These are phyloP conservation scores for Backusella luteola DNA, from an alignment of 192 early-diverging fungal genomes.

Conservation along the genomic window DNA sequence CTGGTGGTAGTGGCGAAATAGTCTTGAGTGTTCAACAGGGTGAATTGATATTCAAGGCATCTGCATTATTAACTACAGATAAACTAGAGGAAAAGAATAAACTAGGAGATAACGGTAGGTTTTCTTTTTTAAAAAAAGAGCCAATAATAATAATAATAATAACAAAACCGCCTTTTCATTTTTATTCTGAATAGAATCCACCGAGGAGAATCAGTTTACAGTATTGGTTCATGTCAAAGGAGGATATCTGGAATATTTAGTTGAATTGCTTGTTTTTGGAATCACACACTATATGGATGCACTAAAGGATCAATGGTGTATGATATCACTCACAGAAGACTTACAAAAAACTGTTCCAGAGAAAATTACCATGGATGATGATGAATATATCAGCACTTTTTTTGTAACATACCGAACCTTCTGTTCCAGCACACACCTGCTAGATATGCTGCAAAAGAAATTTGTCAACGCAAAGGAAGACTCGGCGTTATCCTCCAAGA, in stretches of 20 bases:
- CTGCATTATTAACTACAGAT: slow-evolving; percentile 8
- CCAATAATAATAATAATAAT: neutral
- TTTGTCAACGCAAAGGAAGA: slow-evolving; percentile 38
- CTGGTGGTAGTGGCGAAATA: slow-evolving; percentile 21
- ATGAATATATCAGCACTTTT: slow-evolving; percentile 49
- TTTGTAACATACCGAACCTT: slow-evolving; percentile 68
- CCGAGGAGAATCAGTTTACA: neutral
- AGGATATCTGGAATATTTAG: slow-evolving; percentile 52
- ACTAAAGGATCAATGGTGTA: slow-evolving; percentile 17
- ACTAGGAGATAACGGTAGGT: neutral
- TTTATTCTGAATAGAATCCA: neutral
- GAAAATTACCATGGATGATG: slow-evolving; percentile 37
- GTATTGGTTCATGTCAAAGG: slow-evolving; percentile 57
- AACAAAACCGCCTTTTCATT: neutral
- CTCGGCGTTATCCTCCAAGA: neutral
- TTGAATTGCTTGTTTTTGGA: slow-evolving; percentile 61
- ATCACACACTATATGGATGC: slow-evolving; percentile 18
- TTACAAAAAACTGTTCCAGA: neutral
- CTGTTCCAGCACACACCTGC: slow-evolving; percentile 39
- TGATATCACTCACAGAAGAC: slow-evolving; percentile 6
- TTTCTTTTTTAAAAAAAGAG: neutral
- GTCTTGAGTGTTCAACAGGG: slow-evolving; percentile 32
- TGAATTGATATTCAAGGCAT: slow-evolving; percentile 38
- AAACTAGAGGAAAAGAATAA: neutral
- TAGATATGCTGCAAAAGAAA: slow-evolving; percentile 40